phyloP scores from a whole-genome alignment of 179 eudicot species.

The Sideroxylon spinosum region DNA sequence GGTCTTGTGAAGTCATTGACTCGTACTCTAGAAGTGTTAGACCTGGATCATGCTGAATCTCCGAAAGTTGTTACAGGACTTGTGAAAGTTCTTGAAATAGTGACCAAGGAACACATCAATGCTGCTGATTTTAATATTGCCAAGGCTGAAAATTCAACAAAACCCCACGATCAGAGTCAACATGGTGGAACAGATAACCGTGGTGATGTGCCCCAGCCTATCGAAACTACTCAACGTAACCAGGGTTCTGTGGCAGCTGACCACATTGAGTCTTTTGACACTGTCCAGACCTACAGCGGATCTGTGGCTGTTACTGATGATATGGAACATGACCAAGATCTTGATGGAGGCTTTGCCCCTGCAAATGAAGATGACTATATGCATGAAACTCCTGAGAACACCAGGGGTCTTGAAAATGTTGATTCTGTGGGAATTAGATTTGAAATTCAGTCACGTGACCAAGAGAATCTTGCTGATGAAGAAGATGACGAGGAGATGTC shows the following conservation, averaged over 20 bases:
- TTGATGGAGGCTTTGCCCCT: slow-evolving; percentile 60
- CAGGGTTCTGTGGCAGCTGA: slow-evolving; percentile 39
- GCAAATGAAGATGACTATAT: slow-evolving; percentile 82
- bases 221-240: slow-evolving; percentile 55
- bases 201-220: slow-evolving; percentile 40
- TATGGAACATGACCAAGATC: slow-evolving; percentile 98
- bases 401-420: slow-evolving; percentile 60
- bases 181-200: slow-evolving; percentile 46
- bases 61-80: slow-evolving; percentile 74
- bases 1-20: slow-evolving; percentile 81
- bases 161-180: slow-evolving; percentile 51
- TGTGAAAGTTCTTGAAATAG: slow-evolving; percentile 78
- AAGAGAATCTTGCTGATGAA: slow-evolving; percentile 64
- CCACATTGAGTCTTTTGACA: slow-evolving; percentile 45
- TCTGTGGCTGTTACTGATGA: slow-evolving; percentile 89
- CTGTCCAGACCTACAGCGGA: slow-evolving; percentile 54
- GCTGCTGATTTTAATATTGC: slow-evolving; percentile 51
- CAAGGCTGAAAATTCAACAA: slow-evolving; percentile 51
- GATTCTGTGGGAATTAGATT: slow-evolving; percentile 65
- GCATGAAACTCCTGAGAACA: slow-evolving; percentile 81
- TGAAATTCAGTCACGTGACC: slow-evolving; percentile 67
- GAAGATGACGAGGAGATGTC: slow-evolving; percentile 86
- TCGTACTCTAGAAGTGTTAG: slow-evolving; percentile 65
- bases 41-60: slow-evolving; percentile 83
- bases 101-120: slow-evolving; percentile 91